Conservation (phyloP, 768 basidiomycete genomes). For the Leccinum truebloodii region DNA sequence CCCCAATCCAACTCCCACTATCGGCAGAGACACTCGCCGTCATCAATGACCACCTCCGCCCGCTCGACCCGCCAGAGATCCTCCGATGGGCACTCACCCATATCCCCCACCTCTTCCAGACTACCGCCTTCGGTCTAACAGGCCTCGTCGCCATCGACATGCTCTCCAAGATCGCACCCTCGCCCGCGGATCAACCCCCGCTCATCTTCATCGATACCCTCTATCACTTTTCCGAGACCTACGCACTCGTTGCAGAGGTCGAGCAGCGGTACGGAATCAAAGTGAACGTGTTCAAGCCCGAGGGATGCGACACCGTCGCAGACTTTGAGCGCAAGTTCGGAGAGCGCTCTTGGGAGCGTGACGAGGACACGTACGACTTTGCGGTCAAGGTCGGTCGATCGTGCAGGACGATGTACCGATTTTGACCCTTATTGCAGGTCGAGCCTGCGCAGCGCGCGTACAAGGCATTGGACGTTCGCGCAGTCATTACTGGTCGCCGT, state of each 20-base stretch:
- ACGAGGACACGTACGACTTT: conserved; percentile 89
- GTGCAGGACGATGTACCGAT: background rate
- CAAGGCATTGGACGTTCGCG: conserved; percentile 68
- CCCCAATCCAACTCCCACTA: background rate
- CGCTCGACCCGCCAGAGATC: conserved; percentile 79
- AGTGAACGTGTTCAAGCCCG: conserved; percentile 79
- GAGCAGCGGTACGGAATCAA: conserved; percentile 68
- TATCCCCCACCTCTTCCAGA: conserved; percentile 83
- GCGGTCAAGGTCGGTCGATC: conserved; percentile 72
- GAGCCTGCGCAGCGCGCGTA: conserved; percentile 93
- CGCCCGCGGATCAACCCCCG: conserved; percentile 55
- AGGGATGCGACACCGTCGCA: conserved; percentile 59
- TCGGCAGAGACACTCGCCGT: conserved; percentile 54
- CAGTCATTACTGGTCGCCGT: conserved; percentile 95
- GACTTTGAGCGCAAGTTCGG: conserved; percentile 86
- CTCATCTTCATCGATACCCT: conserved; percentile 97
- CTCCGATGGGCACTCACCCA: conserved; percentile 82
- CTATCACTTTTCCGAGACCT: conserved; percentile 94
- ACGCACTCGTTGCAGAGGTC: conserved; percentile 84
- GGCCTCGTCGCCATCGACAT: conserved; percentile 94
- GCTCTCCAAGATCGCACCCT: conserved; percentile 76
- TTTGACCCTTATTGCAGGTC: conserved; percentile 50
- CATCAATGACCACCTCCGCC: conserved; percentile 74
- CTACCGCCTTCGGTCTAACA: conserved; percentile 95
- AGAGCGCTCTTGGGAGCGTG: conserved; percentile 79